Evolutionary conservation across 75 land plant genomes (phyloP).

Genomic region (Pinus albicaulis): DNA sequence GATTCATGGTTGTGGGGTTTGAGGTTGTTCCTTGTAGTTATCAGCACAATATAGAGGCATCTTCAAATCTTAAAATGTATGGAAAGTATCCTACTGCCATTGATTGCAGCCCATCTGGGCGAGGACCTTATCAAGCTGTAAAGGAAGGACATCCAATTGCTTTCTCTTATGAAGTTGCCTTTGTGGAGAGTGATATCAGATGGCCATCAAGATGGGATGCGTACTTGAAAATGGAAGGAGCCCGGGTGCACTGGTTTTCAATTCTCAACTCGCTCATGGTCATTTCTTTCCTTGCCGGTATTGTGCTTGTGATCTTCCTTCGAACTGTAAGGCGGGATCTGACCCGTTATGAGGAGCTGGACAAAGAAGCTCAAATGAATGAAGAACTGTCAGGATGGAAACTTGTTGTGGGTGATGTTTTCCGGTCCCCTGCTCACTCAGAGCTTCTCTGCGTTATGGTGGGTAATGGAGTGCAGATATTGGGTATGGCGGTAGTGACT

Average conservation of each 20-base stretch:
- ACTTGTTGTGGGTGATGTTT: conserved; percentile 67
- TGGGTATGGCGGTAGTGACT: conserved; percentile 61
- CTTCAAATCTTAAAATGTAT: conserved; percentile 27
- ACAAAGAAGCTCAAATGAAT: conserved; percentile 70
- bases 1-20: conserved; percentile 62
- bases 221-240: conserved; percentile 58
- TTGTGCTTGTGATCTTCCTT: conserved; percentile 58
- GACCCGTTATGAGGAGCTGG: conserved; percentile 62
- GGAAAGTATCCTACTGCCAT: conserved; percentile 23
- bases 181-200: conserved; percentile 39
- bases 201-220: conserved; percentile 65
- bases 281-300: conserved; percentile 59
- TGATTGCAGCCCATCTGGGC: conserved; percentile 26
- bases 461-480: conserved; percentile 60
- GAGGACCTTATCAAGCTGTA: conserved; percentile 17
- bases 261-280: conserved; percentile 65
- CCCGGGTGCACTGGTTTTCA: conserved; percentile 65
- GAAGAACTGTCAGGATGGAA: conserved; percentile 75
- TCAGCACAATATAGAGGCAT: conserved; percentile 22
- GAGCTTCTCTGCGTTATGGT: conserved; percentile 54
- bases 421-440: conserved; percentile 44
- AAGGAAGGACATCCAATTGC: conserved; percentile 31
- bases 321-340: conserved; percentile 56
- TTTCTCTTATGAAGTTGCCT: conserved; percentile 49
- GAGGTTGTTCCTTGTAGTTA: conserved; percentile 56